Conservation (phyloP, 371 early-diverging fungal species). For the Apophysomyces ossiformis region DNA sequence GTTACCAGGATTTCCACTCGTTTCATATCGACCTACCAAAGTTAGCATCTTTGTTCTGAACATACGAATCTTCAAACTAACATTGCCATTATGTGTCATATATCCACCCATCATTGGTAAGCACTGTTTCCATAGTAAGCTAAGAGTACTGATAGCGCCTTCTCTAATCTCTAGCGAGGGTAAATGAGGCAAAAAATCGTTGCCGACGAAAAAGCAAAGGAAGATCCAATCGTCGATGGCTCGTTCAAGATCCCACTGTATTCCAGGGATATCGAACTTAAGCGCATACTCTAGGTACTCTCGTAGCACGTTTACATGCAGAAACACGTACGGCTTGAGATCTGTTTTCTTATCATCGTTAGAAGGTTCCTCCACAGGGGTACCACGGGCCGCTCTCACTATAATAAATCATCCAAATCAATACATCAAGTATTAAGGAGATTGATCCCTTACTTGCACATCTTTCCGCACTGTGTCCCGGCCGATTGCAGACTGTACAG, state of each 20-base stretch:
- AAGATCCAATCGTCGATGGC: slow-evolving; percentile 99
- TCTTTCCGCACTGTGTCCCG: slow-evolving; percentile 79
- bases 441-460: slow-evolving; percentile 66
- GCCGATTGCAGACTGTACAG: slow-evolving; percentile 85
- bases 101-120: slow-evolving; percentile 82
- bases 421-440: background rate
- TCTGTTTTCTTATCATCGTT: slow-evolving; percentile 58
- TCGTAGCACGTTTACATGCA: slow-evolving; percentile 87
- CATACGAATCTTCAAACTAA: slow-evolving; percentile 16
- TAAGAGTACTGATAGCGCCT: slow-evolving; percentile 93
- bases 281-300: slow-evolving; percentile 94
- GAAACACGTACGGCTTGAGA: slow-evolving; percentile 89
- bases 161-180: slow-evolving; percentile 98
- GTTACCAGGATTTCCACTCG: slow-evolving; percentile 78
- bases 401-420: slow-evolving; percentile 8
- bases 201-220: slow-evolving; percentile 99
- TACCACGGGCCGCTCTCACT: slow-evolving; percentile 53
- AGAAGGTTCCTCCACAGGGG: background rate
- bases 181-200: slow-evolving; percentile 99
- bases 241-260: slow-evolving; percentile 85
- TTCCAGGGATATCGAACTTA: slow-evolving; percentile 63
- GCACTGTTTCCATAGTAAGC: slow-evolving; percentile 85
- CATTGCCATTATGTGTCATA: slow-evolving; percentile 85
- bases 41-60: background rate
- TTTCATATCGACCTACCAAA: slow-evolving; percentile 67